Percentiles rank a stretch among this genome's conserved stretches.
These are phyloP conservation scores for Zygoascus tannicola DNA, from an alignment of 805 yeast genomes.

Conservation along the genomic window DNA sequence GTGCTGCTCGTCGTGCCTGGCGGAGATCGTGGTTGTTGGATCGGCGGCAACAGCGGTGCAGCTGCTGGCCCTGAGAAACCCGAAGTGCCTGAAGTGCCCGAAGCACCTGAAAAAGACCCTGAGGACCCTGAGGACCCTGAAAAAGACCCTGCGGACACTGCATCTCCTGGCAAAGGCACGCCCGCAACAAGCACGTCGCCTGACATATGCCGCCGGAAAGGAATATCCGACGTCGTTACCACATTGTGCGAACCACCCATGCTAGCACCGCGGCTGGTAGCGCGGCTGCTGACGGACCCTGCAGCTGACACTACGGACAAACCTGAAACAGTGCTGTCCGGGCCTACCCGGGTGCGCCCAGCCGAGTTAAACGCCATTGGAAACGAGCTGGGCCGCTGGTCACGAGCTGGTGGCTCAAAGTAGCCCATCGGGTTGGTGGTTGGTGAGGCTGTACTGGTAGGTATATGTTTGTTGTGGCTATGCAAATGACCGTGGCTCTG, in stretches of 20 bases:
- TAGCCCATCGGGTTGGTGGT: slow-evolving; percentile 1
- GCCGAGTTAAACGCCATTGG: slow-evolving; percentile 12
- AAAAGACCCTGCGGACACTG: not conserved
- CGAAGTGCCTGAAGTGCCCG: not conserved
- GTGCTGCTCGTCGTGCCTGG: slow-evolving; percentile 1
- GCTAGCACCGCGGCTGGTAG: not conserved
- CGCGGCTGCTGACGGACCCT: not conserved
- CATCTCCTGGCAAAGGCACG: not conserved
- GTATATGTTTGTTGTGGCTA: slow-evolving; percentile 1
- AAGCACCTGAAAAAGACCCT: not conserved
- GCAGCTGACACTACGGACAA: not conserved
- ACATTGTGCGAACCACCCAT: not conserved
- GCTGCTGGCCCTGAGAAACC: not conserved
- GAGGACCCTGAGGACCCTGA: not conserved
- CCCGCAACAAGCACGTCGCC: slow-evolving; percentile 11
- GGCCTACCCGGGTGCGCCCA: not conserved
- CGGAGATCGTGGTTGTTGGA: not conserved
- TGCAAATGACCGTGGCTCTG: not conserved
- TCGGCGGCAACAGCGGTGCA: not conserved
- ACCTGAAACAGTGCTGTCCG: not conserved
- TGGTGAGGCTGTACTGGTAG: slow-evolving; percentile 6
- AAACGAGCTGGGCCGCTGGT: slow-evolving; percentile 22
- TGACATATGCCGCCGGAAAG: slow-evolving; percentile 16
- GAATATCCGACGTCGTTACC: slow-evolving; percentile 2
- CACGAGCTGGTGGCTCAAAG: slow-evolving; percentile 13